A percentile compares a stretch with the other conserved stretches of the same genome.
phyloP scores from a whole-genome alignment of 108 stramenopile genomes.

The Schizochytrium sp. region DNA sequence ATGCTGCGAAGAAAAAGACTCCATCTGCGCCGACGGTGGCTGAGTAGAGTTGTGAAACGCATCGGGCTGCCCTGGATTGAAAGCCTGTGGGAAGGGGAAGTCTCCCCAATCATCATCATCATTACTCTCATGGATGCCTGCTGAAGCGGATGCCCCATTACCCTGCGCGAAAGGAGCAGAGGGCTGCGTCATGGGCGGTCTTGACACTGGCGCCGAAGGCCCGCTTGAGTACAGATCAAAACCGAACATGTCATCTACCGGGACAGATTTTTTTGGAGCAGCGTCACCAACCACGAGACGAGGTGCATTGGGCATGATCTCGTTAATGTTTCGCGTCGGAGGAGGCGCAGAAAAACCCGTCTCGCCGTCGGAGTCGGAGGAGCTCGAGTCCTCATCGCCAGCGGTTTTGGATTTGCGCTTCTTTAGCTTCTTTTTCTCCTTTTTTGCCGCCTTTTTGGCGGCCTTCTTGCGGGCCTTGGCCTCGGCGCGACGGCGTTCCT shows the following conservation, averaged over 20 bases:
- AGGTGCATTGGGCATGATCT: constrained; percentile 9
- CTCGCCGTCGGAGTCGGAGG: not conserved
- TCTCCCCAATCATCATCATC: not conserved
- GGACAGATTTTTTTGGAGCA: not conserved
- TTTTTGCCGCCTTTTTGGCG: not conserved
- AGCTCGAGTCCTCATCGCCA: not conserved
- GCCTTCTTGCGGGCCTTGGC: not conserved
- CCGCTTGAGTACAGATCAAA: not conserved
- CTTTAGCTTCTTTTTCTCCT: not conserved
- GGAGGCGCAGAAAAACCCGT: not conserved
- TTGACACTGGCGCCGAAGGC: not conserved
- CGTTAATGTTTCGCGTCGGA: not conserved
- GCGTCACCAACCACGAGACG: not conserved
- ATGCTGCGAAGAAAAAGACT: not conserved
- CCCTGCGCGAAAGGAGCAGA: not conserved
- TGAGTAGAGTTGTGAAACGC: not conserved
- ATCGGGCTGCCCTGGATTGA: not conserved
- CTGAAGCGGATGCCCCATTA: not conserved
- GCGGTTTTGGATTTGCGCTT: not conserved
- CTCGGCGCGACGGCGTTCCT: not conserved
- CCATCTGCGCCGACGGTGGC: not conserved
- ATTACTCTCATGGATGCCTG: not conserved
- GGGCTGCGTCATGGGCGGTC: too few species aligned
- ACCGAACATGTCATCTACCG: not conserved
- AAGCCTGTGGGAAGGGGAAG: not conserved